Evolutionary conservation across 768 basidiomycete genomes (phyloP).

Genomic region (Boletus fagicola): DNA sequence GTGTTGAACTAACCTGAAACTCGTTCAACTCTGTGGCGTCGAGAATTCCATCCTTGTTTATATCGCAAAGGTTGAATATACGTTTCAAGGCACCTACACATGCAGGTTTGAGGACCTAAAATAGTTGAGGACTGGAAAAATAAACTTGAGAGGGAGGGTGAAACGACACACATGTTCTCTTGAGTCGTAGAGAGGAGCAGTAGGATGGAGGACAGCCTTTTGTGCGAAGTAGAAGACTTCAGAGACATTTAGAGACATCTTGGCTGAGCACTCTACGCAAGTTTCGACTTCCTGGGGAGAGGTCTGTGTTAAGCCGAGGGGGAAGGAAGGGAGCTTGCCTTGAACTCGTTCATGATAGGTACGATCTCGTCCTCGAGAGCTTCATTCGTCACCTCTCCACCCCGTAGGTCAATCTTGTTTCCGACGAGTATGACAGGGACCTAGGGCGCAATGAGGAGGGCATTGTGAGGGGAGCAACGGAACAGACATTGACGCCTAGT

Average conservation of each 20-base stretch:
- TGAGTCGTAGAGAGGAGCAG: slow-evolving; percentile 95
- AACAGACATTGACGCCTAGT: slow-evolving; percentile 87
- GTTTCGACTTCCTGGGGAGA: slow-evolving; percentile 88
- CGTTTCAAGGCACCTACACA: slow-evolving; percentile 84
- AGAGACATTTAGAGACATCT: slow-evolving; percentile 85
- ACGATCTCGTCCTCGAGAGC: slow-evolving; percentile 92
- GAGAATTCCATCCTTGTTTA: slow-evolving; percentile 90
- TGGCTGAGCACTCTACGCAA: slow-evolving; percentile 96
- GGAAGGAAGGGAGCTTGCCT: slow-evolving; percentile 48
- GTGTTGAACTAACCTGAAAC: slow-evolving; percentile 69
- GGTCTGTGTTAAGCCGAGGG: slow-evolving; percentile 5
- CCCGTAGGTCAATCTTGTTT: slow-evolving; percentile 96
- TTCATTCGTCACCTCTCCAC: slow-evolving; percentile 91
- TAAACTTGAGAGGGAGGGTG: neutral
- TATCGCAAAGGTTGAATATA: slow-evolving; percentile 96
- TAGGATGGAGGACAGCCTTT: slow-evolving; percentile 95
- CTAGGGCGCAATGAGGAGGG: slow-evolving; percentile 39
- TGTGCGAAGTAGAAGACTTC: slow-evolving; percentile 99
- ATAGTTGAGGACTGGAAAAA: slow-evolving; percentile 11
- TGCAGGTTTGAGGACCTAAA: slow-evolving; percentile 87
- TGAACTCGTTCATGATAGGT: slow-evolving; percentile 99
- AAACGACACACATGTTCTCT: slow-evolving; percentile 77
- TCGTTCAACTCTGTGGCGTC: slow-evolving; percentile 92
- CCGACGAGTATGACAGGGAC: slow-evolving; percentile 96
- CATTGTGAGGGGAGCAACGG: neutral